These are phyloP conservation scores for Pyrenophora teres DNA, from an alignment of 2,329 filamentous ascomycete species.

Conservation along the genomic window DNA sequence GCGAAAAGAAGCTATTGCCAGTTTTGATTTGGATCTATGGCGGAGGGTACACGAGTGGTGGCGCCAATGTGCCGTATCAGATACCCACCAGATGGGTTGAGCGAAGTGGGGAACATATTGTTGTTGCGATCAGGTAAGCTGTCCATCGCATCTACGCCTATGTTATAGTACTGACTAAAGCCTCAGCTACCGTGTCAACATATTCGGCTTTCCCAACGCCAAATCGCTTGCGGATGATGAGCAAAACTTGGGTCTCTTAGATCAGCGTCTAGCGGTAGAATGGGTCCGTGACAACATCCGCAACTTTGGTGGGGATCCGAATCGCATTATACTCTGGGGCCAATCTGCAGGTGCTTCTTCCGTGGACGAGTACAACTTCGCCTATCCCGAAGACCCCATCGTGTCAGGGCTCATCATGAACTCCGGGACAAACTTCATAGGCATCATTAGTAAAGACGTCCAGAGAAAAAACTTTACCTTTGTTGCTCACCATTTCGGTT, in stretches of 20 bases:
- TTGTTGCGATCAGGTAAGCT: slow-evolving; percentile 39
- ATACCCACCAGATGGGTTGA: slow-evolving; percentile 35
- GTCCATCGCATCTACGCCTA: slow-evolving; percentile 34
- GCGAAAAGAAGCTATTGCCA: slow-evolving; percentile 40
- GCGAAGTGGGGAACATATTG: slow-evolving; percentile 45
- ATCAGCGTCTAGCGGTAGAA: slow-evolving; percentile 47
- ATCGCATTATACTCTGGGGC: slow-evolving; percentile 48
- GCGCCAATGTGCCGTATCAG: slow-evolving; percentile 51
- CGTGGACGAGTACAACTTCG: slow-evolving; percentile 57
- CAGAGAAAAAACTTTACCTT: slow-evolving; percentile 47
- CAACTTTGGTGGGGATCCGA: slow-evolving; percentile 43
- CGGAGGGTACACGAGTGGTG: slow-evolving; percentile 53
- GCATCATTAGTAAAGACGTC: slow-evolving; percentile 20
- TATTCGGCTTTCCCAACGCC: slow-evolving; percentile 50
- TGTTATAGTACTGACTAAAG: background rate
- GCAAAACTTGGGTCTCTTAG: slow-evolving; percentile 49
- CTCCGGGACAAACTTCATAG: slow-evolving; percentile 27
- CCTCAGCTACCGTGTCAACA: slow-evolving; percentile 43
- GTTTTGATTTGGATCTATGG: slow-evolving; percentile 56
- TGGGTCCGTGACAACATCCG: slow-evolving; percentile 50
- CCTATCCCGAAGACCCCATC: slow-evolving; percentile 56
- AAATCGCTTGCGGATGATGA: slow-evolving; percentile 30
- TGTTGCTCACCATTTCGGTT: slow-evolving; percentile 46
- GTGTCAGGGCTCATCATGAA: slow-evolving; percentile 35
- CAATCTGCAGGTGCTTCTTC: slow-evolving; percentile 47